Base-by-base conservation (phyloP, 2,329 filamentous ascomycete genomes). In the Drechslerella dactyloides region DNA sequence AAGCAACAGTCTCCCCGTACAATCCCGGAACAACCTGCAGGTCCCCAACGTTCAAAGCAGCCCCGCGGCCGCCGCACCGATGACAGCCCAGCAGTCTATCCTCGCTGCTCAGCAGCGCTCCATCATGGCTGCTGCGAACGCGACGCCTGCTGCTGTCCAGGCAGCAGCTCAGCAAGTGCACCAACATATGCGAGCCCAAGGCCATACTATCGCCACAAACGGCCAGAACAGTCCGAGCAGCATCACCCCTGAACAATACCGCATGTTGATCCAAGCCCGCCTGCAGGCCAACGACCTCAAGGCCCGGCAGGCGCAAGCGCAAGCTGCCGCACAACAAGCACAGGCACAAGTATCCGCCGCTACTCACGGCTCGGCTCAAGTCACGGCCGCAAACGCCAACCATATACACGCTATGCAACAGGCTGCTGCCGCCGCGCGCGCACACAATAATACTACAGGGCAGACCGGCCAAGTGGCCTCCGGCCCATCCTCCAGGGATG, bases 191-290 rank as follows among this genome's bases (percentile, higher is more conserved):
- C 55, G 68, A 19, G 55, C 60, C 2, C 55, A 60, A 19, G 68
- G 68, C 13, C 68, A 72, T 17, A 72, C 68, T 5, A 37, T 72
- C 21, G 61, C 68, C 2, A 35, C 60, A 0, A 64, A 65, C 44
- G 68, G 68, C 5, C 68, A 72, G 23, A 72, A 72, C n/a, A 52
- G 60, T 1, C 68, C 68, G 2, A 72, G 60, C 1, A 72, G 68
- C 33, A 60, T 72, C n/a, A 72, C 68, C 1, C 68, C 60, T 5
- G 68, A 72, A 21, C 68, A 72, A 37, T 72, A 72, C 35, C 35
- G 60, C 21, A 72, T 72, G 68, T 46, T 72, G 2, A 72, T 72
- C 13, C 68, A 72, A 24, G 68, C 68, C 1, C 52, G 68, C n/a
- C 60, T 72, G 33, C 68, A 72, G 37, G 59, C 66, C 1, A 72